Base-by-base conservation (phyloP, 768 basidiomycete genomes). In the Tylopilus balloui region DNA sequence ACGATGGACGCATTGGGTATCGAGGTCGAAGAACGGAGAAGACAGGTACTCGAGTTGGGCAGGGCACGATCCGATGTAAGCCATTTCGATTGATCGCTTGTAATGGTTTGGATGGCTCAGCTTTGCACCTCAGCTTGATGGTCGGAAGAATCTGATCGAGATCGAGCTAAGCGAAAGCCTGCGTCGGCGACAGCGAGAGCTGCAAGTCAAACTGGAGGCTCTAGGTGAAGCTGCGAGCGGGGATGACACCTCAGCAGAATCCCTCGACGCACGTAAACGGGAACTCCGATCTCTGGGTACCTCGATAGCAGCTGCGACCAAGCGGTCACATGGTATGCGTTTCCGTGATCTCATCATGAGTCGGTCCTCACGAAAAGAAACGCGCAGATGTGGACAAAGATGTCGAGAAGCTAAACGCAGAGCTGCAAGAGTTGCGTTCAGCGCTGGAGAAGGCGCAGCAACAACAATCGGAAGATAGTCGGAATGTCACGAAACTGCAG, bases 81-180 rank as follows among this genome's bases (percentile, higher is more conserved):
- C 63, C 12, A 19, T 31, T 20, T 14, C 2, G 2, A 43, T 11
- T 20, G 44, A 39, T 40, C 42, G 15, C 10, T 25, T 29, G 14
- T 21, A 28, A 15, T 19, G 46, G 23, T n/a, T 20, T 25, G n/a
- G n/a, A n/a, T n/a, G 24, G 4, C 45, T 48, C 19, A 55, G 12
- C 1, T 14, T 37, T 48, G 23, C 29, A 20, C 32, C 42, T 45
- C 8, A 66, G 63, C 68, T 92, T 54, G 83, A 88, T 34, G 78
- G 81, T 12, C 76, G 75, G 54, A 92, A 90, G 70, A 89, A 86
- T 61, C 69, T 84, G 4, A 69, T 96, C 24, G 92, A 96, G 63
- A 94, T 96, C 46, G 95, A 98, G 65, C 75, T 98, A 40, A 91
- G 88, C 54, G 96, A 99, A 66, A 84, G 84, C 57, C 75, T 98